phyloP scores from a whole-genome alignment of 768 basidiomycete genomes.

The Xerocomellus chrysenteron region DNA sequence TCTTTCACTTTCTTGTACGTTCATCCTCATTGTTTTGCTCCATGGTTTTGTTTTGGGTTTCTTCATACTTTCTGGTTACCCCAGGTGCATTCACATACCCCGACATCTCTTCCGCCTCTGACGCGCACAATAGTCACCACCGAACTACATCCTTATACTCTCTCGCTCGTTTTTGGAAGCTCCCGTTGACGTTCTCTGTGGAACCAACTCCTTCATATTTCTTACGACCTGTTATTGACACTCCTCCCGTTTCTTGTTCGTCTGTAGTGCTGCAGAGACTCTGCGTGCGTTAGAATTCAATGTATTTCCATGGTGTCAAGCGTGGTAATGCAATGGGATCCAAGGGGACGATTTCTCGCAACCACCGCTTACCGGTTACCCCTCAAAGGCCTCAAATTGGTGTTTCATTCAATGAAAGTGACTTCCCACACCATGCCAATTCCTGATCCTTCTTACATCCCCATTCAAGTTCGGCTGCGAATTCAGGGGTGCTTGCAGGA shows the following conservation, averaged over 20 bases:
- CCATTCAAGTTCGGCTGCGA: background rate
- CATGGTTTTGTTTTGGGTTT: conserved; percentile 13
- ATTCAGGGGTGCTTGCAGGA: background rate
- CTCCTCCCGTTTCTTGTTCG: conserved; percentile 10
- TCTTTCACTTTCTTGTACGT: conserved; percentile 20
- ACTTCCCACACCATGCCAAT: background rate
- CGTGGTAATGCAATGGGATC: conserved; percentile 2
- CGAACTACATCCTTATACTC: conserved; percentile 27
- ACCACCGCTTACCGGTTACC: background rate
- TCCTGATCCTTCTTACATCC: background rate
- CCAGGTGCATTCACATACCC: conserved; percentile 25
- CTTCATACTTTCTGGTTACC: conserved; percentile 22
- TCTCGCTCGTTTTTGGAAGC: conserved; percentile 24
- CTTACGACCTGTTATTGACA: conserved; percentile 26
- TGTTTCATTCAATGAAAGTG: background rate
- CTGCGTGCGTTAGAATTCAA: conserved; percentile 10
- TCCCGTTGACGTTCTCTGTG: conserved; percentile 12
- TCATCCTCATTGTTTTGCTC: conserved; percentile 19
- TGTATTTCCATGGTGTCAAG: conserved; percentile 21
- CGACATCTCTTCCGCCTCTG: conserved; percentile 9
- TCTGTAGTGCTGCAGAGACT: conserved; percentile 10
- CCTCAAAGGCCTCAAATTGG: too few relatives aligned
- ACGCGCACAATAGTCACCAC: conserved; percentile 21
- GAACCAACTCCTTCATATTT: conserved; percentile 11
- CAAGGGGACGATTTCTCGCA: background rate